These are phyloP conservation scores for Agaricus subrufescens DNA, from an alignment of 768 basidiomycete genomes.

Conservation along the genomic window DNA sequence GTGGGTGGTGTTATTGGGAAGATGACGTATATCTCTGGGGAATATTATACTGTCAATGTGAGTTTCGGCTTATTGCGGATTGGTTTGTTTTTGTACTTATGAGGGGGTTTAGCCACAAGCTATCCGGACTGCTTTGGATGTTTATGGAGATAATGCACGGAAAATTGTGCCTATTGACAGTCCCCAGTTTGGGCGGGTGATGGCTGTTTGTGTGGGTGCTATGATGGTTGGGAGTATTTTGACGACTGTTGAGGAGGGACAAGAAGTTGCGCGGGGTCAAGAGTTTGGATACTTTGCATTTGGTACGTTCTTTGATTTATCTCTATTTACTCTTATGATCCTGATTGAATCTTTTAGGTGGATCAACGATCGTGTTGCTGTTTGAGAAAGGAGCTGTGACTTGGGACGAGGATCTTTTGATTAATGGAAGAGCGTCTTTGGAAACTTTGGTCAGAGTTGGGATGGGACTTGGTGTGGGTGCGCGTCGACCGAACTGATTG, in stretches of 20 bases:
- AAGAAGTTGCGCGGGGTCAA: slow-evolving; percentile 75
- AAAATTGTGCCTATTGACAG: slow-evolving; percentile 92
- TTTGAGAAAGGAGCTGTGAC: slow-evolving; percentile 82
- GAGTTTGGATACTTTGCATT: slow-evolving; percentile 96
- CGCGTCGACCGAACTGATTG: background rate
- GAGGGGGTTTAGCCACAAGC: slow-evolving; percentile 70
- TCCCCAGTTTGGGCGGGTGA: slow-evolving; percentile 84
- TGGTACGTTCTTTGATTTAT: slow-evolving; percentile 44
- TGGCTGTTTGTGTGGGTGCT: slow-evolving; percentile 88
- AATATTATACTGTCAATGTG: slow-evolving; percentile 95
- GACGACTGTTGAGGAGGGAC: slow-evolving; percentile 83
- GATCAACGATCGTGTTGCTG: slow-evolving; percentile 86
- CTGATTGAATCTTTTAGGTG: slow-evolving; percentile 44
- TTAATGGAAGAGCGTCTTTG: slow-evolving; percentile 81
- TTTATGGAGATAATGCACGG: slow-evolving; percentile 91
- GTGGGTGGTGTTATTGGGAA: slow-evolving; percentile 81
- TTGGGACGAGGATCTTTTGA: slow-evolving; percentile 89
- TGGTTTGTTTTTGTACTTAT: background rate
- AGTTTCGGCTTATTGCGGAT: slow-evolving; percentile 7
- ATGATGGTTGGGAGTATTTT: slow-evolving; percentile 95
- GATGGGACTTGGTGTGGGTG: slow-evolving; percentile 65
- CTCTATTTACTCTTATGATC: background rate
- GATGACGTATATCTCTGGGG: slow-evolving; percentile 81
- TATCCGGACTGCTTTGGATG: slow-evolving; percentile 83
- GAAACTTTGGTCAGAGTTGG: slow-evolving; percentile 89